Conservation (phyloP, 495 filamentous ascomycete genomes). For the Aspergillus steynii region DNA sequence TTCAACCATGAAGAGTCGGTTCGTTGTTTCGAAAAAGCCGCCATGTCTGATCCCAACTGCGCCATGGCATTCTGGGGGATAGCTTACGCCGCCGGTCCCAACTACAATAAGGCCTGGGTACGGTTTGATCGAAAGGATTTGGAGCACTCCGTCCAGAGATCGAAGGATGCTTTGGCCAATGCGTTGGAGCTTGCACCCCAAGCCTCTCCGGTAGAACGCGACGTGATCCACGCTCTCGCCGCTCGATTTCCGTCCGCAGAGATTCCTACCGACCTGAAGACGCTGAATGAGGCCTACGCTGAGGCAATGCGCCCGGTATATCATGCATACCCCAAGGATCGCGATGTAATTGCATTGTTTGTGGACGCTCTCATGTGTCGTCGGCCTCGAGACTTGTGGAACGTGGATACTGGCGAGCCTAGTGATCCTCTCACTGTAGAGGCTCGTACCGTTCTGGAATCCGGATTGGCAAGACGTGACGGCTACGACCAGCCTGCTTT, state of each 20-base stretch:
- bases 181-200: slow-evolving; percentile 35
- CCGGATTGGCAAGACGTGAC: slow-evolving; percentile 38
- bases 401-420: slow-evolving; percentile 58
- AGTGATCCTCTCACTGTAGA: slow-evolving; percentile 57
- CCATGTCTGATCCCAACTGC: slow-evolving; percentile 52
- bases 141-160: slow-evolving; percentile 37
- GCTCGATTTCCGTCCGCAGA: slow-evolving; percentile 50
- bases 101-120: slow-evolving; percentile 73
- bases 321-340: slow-evolving; percentile 47
- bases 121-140: slow-evolving; percentile 55
- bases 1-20: slow-evolving; percentile 67
- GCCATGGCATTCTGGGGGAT: slow-evolving; percentile 68
- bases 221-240: slow-evolving; percentile 56
- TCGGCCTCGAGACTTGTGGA: slow-evolving; percentile 65
- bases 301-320: slow-evolving; percentile 60
- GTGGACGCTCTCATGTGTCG: slow-evolving; percentile 66
- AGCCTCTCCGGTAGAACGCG: slow-evolving; percentile 48
- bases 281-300: slow-evolving; percentile 57
- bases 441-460: slow-evolving; percentile 56
- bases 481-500: slow-evolving; percentile 54
- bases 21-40: slow-evolving; percentile 59
- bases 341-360: slow-evolving; percentile 59
- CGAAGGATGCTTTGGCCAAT: slow-evolving; percentile 38
- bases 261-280: slow-evolving; percentile 38
- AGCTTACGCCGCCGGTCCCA: slow-evolving; percentile 63